Conservation (phyloP, 495 filamentous ascomycete genomes). For the Xylaria acuta region DNA sequence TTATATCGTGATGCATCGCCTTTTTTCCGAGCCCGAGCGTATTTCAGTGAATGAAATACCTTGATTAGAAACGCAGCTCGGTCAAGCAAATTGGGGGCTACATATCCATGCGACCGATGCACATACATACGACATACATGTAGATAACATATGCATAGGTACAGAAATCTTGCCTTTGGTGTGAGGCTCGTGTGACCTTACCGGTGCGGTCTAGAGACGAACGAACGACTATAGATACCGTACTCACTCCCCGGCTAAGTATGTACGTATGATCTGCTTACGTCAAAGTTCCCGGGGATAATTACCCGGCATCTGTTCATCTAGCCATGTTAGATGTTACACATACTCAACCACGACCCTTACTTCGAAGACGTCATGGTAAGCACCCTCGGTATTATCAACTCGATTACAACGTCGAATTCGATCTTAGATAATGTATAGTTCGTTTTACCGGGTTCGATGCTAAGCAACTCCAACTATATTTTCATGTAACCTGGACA, state of each 20-base stretch:
- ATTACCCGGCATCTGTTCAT: conserved; percentile 8
- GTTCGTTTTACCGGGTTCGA: neutral
- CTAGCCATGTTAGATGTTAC: conserved; percentile 7
- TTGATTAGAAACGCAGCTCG: neutral
- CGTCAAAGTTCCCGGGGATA: conserved; percentile 16
- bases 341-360: conserved; percentile 6
- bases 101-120: neutral
- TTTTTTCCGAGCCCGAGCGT: neutral
- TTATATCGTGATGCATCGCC: conserved; percentile 7
- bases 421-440: neutral
- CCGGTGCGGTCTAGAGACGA: neutral
- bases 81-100: neutral
- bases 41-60: neutral
- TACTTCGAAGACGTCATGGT: neutral
- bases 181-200: conserved; percentile 24
- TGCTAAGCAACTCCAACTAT: neutral
- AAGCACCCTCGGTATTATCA: neutral
- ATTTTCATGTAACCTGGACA: neutral
- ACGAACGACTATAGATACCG: neutral
- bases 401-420: neutral
- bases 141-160: conserved; percentile 3
- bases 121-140: conserved; percentile 1
- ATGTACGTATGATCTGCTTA: neutral
- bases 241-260: neutral
- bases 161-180: conserved; percentile 15